Evolutionary conservation across 2,329 filamentous ascomycete genomes (phyloP).

Genomic region (Sporothrix protearum): DNA sequence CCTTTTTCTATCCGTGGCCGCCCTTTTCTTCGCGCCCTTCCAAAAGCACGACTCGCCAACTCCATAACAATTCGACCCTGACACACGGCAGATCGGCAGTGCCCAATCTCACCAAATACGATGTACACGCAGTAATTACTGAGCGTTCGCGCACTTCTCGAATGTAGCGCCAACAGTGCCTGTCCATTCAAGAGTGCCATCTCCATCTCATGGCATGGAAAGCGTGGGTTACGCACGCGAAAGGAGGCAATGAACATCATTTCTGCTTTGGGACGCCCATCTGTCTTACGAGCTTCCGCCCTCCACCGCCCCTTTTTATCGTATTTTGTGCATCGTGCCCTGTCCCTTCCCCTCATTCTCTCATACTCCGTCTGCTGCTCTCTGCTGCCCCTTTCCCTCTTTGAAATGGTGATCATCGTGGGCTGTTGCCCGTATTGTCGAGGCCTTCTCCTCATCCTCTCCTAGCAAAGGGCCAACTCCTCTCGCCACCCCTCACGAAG

Average conservation of each 20-base stretch:
- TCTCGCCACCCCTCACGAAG: neutral
- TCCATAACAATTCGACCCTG: slow-evolving; percentile 15
- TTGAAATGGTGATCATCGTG: neutral
- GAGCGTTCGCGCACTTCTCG: neutral
- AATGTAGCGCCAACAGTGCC: slow-evolving; percentile 11
- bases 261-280: neutral
- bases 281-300: neutral
- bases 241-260: slow-evolving; percentile 13
- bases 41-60: neutral
- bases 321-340: neutral
- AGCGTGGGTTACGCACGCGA: no score
- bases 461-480: neutral
- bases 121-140: neutral
- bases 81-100: slow-evolving; percentile 25
- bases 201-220: neutral
- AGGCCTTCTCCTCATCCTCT: neutral
- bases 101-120: slow-evolving; percentile 7
- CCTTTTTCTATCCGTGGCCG: neutral
- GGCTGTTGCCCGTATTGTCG: neutral
- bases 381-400: neutral
- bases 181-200: neutral
- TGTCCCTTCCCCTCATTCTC: neutral
- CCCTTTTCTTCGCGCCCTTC: no score
- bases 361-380: neutral
- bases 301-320: neutral